Evolutionary conservation across 208 protist genomes (phyloP).

Genomic region (Leishmania major): DNA sequence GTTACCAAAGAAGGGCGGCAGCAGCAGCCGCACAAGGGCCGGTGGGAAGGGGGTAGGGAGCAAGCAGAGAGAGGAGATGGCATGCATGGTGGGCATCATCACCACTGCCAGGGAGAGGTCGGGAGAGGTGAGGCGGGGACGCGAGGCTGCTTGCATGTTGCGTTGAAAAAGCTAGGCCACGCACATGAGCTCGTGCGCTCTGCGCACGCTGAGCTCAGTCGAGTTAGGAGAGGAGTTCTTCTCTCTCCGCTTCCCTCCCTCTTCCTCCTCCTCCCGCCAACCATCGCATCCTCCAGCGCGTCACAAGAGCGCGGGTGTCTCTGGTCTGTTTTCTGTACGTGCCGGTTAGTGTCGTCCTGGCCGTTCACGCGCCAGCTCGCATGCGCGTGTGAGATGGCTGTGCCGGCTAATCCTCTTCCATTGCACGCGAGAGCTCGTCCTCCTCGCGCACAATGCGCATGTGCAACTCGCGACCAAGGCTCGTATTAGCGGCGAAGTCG

Average conservation of each 20-base stretch:
- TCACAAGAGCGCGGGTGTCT: background rate
- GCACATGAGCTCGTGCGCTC: background rate
- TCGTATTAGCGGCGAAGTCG: conserved; percentile 52
- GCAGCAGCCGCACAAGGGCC: background rate
- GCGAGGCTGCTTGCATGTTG: background rate
- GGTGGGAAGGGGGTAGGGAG: background rate
- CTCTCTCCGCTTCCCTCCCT: background rate
- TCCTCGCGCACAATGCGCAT: conserved; percentile 40
- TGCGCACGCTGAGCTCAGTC: background rate
- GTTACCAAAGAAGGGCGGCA: background rate
- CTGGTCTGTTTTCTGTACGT: background rate
- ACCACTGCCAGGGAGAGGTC: background rate
- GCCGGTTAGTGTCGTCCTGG: background rate
- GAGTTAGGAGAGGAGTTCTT: background rate
- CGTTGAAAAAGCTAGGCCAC: background rate
- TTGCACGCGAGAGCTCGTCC: conserved; percentile 4
- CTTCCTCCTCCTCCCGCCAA: background rate
- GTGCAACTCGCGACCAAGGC: conserved; percentile 49
- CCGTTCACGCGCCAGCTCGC: background rate
- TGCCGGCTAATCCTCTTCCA: conserved; percentile 8
- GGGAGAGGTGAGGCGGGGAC: background rate
- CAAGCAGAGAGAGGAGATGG: background rate
- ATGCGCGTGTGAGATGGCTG: background rate
- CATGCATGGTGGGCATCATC: background rate
- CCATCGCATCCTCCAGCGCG: background rate